phyloP scores from a whole-genome alignment of 305 asterid species.

The Solanum hybrid region DNA sequence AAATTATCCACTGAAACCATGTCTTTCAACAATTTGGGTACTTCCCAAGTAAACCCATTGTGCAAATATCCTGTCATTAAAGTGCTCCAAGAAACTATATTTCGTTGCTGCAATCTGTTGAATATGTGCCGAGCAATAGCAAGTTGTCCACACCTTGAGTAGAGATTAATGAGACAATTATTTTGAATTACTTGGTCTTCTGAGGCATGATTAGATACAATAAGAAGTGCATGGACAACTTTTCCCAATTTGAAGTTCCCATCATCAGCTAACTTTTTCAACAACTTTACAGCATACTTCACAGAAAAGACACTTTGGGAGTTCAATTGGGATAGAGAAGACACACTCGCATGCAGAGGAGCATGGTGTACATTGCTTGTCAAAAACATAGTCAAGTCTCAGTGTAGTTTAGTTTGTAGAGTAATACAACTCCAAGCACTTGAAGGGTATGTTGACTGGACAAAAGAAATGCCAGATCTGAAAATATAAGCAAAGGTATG shows the following conservation, averaged over 20 bases:
- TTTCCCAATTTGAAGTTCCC: constrained; percentile 47
- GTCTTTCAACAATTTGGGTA: constrained; percentile 31
- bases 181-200: constrained; percentile 38
- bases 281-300: constrained; percentile 21
- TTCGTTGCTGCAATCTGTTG: constrained; percentile 54
- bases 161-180: constrained; percentile 49
- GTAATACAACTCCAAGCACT: neutral
- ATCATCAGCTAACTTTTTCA: constrained; percentile 41
- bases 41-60: constrained; percentile 32
- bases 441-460: neutral
- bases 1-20: constrained; percentile 37
- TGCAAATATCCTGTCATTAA: constrained; percentile 63
- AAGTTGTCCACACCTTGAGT: constrained; percentile 49
- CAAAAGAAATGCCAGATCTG: neutral
- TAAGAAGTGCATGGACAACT: constrained; percentile 56
- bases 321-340: neutral
- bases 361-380: neutral
- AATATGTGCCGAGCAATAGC: constrained; percentile 48
- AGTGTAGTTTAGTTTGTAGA: neutral
- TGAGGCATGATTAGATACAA: constrained; percentile 35
- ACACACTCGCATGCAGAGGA: neutral
- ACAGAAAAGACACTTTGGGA: neutral
- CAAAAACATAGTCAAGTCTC: neutral
- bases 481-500: neutral
- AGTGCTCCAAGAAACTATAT: constrained; percentile 59